Conservation (phyloP, 805 yeast genomes). For the Schizosaccharomyces octosporus region DNA sequence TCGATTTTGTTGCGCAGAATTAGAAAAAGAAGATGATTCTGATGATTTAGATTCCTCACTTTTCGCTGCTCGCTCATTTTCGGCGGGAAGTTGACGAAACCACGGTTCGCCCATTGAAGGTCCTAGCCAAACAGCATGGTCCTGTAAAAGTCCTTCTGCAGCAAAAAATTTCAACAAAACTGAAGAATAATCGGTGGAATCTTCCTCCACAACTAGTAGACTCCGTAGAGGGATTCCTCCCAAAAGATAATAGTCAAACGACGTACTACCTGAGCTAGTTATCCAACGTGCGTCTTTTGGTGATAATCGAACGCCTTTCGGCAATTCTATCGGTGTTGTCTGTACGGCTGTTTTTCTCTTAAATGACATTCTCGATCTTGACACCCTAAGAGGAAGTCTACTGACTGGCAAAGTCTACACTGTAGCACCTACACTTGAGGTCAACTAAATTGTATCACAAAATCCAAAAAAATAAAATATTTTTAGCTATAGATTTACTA, state of each 20-base stretch:
- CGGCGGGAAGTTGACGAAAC: not conserved
- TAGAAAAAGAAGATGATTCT: not conserved
- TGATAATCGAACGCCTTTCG: not conserved
- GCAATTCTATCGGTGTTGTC: not conserved
- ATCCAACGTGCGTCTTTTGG: not conserved
- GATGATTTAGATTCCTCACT: not conserved
- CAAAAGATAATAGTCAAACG: conserved; percentile 3
- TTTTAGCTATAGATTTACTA: too few species aligned
- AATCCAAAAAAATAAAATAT: too few species aligned
- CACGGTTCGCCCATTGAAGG: not conserved
- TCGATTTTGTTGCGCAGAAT: not conserved
- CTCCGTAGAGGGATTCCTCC: conserved; percentile 48
- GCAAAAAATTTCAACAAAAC: conserved; percentile 35
- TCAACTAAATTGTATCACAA: too few species aligned
- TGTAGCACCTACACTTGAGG: too few species aligned
- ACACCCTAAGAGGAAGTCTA: too few species aligned
- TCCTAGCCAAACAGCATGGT: conserved; percentile 1
- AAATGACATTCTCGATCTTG: not conserved
- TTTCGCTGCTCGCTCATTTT: not conserved
- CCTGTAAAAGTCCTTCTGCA: conserved; percentile 44
- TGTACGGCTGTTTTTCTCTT: not conserved
- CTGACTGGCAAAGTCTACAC: too few species aligned
- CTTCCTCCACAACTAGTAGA: conserved; percentile 40
- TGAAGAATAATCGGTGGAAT: conserved; percentile 49
- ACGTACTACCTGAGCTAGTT: not conserved